These are phyloP conservation scores for Citrus sp. DNA, from an alignment of 345 rosid genomes.

Conservation along the genomic window DNA sequence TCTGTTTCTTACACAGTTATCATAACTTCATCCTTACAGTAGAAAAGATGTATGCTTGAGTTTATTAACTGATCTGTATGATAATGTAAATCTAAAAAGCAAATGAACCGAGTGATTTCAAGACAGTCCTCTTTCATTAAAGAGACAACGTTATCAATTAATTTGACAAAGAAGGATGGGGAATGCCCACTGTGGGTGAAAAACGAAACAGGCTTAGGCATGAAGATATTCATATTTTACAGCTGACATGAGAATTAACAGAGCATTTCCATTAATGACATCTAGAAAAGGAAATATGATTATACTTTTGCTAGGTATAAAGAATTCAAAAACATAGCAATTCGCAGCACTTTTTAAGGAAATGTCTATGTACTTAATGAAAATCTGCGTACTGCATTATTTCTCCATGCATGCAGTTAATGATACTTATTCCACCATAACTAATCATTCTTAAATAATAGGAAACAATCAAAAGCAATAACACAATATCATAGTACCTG, in stretches of 20 bases:
- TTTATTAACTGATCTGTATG: background rate
- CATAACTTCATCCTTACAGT: background rate
- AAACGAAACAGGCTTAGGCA: background rate
- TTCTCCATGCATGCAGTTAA: background rate
- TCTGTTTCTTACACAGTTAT: background rate
- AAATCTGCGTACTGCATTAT: background rate
- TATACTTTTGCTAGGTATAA: background rate
- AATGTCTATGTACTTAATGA: background rate
- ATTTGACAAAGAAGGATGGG: background rate
- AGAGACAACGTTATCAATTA: background rate
- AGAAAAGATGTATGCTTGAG: background rate
- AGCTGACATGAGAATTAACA: background rate
- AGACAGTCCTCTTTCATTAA: background rate
- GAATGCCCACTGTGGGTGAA: background rate
- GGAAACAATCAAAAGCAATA: background rate
- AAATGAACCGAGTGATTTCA: background rate
- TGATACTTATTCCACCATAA: background rate
- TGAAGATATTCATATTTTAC: background rate
- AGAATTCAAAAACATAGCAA: background rate
- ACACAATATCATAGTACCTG: slow-evolving; percentile 42
- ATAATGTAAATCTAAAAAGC: background rate
- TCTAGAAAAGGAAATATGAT: background rate
- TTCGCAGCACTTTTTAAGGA: background rate
- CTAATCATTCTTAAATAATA: background rate
- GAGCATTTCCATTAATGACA: background rate